A percentile compares a stretch with the other conserved stretches of the same genome.
Evolutionary conservation across 805 yeast species (phyloP).

Genomic region (Myxozyma monticola): DNA sequence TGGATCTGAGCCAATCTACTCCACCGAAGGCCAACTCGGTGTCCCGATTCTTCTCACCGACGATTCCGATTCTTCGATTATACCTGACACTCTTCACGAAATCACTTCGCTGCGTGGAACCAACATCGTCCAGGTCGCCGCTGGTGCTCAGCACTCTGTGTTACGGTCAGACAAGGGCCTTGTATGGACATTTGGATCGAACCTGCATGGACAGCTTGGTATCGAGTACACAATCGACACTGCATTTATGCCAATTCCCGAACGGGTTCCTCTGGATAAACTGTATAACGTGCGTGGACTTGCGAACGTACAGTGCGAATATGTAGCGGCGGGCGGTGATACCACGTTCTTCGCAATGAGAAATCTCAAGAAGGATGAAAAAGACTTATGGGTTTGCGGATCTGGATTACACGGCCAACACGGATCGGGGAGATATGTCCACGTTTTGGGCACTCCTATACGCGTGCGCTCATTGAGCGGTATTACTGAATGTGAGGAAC

Average conservation of each 20-base stretch:
- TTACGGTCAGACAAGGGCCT: conserved; percentile 67
- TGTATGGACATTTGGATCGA: conserved; percentile 85
- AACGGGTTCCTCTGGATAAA: conserved; percentile 46
- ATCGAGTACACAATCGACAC: conserved; percentile 63
- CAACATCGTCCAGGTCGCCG: conserved; percentile 57
- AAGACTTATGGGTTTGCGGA: conserved; percentile 65
- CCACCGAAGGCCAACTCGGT: conserved; percentile 79
- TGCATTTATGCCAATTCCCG: conserved; percentile 72
- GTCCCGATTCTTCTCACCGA: conserved; percentile 42
- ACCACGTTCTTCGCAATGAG: conserved; percentile 51
- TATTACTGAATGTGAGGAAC: conserved; percentile 34
- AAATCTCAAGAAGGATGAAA: conserved; percentile 34
- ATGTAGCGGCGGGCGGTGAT: conserved; percentile 70
- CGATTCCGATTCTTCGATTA: conserved; percentile 1
- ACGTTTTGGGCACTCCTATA: conserved; percentile 68
- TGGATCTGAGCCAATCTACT: conserved; percentile 43
- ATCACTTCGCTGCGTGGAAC: conserved; percentile 58
- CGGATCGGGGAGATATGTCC: conserved; percentile 75
- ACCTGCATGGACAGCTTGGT: conserved; percentile 83
- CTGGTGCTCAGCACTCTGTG: conserved; percentile 73
- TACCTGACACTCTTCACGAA: conserved; percentile 45
- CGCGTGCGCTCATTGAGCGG: conserved; percentile 50
- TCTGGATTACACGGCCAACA: conserved; percentile 83
- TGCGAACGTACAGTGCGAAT: conserved; percentile 46
- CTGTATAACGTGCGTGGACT: conserved; percentile 46